phyloP scores from a whole-genome alignment of 2,329 filamentous ascomycete species.

The Huntiella abstrusa region DNA sequence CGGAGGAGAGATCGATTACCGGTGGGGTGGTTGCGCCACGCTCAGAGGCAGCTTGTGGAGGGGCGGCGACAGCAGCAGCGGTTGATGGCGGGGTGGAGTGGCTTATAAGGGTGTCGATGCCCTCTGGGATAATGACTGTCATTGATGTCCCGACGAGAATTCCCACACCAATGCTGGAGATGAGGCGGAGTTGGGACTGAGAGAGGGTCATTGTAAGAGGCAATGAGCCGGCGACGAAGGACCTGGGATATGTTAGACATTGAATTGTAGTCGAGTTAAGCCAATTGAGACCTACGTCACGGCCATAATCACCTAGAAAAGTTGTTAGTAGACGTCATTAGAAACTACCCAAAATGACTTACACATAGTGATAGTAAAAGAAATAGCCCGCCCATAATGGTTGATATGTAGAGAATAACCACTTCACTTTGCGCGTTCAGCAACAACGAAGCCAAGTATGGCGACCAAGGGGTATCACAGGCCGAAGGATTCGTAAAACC shows the following conservation, averaged over 20 bases:
- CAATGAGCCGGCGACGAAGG: constrained; percentile 79
- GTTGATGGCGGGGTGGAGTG: constrained; percentile 15
- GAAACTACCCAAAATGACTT: constrained; percentile 14
- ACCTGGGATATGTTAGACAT: constrained; percentile 32
- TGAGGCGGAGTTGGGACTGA: constrained; percentile 66
- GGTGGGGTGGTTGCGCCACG: neutral
- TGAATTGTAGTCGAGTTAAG: neutral
- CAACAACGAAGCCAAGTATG: too few relatives aligned
- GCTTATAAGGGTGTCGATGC: constrained; percentile 60
- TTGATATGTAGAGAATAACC: neutral
- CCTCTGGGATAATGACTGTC: constrained; percentile 94
- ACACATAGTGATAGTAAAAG: constrained; percentile 24
- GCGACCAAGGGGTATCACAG: too few relatives aligned
- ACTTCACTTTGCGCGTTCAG: neutral
- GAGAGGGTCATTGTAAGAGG: constrained; percentile 79
- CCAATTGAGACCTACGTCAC: constrained; percentile 29
- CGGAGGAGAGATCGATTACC: neutral
- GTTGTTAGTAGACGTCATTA: constrained; percentile 1
- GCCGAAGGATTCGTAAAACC: too few relatives aligned
- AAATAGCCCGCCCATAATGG: constrained; percentile 22
- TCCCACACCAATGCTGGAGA: constrained; percentile 84
- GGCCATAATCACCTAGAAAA: constrained; percentile 34
- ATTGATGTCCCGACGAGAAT: constrained; percentile 87
- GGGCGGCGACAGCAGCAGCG: neutral
- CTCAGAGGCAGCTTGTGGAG: neutral